A percentile compares a stretch with the other conserved stretches of the same genome.
phyloP scores from a whole-genome alignment of 2,329 filamentous ascomycete genomes.

The Verticillium dahliae region DNA sequence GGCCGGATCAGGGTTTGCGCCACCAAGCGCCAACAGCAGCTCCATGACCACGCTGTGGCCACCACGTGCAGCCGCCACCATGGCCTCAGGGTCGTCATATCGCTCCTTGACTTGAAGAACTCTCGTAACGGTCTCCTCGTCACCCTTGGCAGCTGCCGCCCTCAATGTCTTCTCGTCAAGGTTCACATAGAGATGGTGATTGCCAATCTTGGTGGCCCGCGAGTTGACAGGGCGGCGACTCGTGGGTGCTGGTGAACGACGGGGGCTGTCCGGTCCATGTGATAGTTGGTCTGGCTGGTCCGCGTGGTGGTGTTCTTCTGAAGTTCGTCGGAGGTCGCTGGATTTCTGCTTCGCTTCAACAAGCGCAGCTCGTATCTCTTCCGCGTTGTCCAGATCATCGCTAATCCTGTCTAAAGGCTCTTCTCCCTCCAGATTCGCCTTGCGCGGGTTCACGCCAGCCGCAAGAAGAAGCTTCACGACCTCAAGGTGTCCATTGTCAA shows the following conservation, averaged over 20 bases:
- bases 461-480: conserved; percentile 80
- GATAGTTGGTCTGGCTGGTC: conserved; percentile 43
- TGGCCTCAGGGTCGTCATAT: conserved; percentile 71
- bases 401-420: conserved; percentile 82
- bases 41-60: conserved; percentile 86
- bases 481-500: conserved; percentile 87
- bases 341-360: conserved; percentile 52
- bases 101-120: conserved; percentile 55
- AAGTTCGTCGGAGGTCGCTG: conserved; percentile 44
- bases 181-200: conserved; percentile 57
- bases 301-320: conserved; percentile 48
- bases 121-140: conserved; percentile 54
- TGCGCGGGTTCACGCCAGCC: conserved; percentile 84
- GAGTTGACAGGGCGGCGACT: conserved; percentile 46
- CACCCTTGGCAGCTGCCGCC: conserved; percentile 53
- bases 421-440: conserved; percentile 86
- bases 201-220: conserved; percentile 57
- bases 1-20: conserved; percentile 61
- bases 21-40: conserved; percentile 63
- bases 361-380: conserved; percentile 67
- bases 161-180: conserved; percentile 56
- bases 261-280: conserved; percentile 51
- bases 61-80: conserved; percentile 86
- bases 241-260: conserved; percentile 45
- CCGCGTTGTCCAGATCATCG: conserved; percentile 68